Conservation (phyloP, 768 basidiomycete genomes). For the Suillus spraguei region DNA sequence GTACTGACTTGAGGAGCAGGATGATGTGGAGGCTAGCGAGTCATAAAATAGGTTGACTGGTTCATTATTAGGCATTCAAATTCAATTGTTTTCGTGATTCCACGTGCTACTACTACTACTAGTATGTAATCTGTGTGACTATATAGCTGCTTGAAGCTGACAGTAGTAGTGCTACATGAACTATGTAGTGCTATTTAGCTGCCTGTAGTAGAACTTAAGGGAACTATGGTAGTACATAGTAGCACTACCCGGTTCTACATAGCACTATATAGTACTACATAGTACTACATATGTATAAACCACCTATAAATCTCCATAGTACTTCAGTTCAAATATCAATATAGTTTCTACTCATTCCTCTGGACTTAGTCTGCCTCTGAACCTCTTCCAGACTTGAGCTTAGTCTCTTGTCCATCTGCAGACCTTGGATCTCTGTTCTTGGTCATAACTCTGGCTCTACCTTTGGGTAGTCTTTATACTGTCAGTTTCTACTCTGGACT, state of each 20-base stretch:
- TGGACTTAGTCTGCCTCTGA: no score
- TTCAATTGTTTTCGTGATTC: background rate
- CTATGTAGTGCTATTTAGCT: background rate
- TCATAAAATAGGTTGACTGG: background rate
- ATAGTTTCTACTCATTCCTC: no score
- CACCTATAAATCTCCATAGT: no score
- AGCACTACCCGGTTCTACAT: background rate
- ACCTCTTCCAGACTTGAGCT: no score
- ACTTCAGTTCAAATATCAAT: no score
- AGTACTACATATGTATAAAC: no score
- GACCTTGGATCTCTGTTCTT: no score
- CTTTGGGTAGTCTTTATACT: no score
- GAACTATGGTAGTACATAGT: background rate
- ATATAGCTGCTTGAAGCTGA: background rate
- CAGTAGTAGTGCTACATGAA: constrained; percentile 1
- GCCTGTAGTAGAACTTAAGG: background rate
- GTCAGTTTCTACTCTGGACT: no score
- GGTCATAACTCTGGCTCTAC: no score
- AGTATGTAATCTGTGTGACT: background rate
- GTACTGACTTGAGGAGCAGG: constrained; percentile 6
- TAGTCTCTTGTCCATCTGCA: no score
- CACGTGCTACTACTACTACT: background rate
- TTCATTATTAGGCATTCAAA: background rate
- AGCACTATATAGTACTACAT: constrained; percentile 3
- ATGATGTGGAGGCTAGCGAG: background rate